A percentile compares a stretch with the other conserved stretches of the same genome.
Conservation (phyloP, 306 rosid genomes). For the Prunus kanzakura region DNA sequence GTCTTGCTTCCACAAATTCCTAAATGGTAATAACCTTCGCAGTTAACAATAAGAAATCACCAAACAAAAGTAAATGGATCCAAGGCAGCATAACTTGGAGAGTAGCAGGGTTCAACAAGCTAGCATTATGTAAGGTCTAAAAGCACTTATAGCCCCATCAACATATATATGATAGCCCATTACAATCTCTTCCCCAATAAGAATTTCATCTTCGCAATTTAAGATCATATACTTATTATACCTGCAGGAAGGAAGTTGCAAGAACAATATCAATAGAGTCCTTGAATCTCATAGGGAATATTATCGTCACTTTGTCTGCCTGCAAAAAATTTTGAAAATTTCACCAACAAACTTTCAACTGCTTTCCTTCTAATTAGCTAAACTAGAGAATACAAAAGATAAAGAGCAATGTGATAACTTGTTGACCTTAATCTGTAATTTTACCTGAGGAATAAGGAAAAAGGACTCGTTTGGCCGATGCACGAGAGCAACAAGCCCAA, state of each 20-base stretch:
- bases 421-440: neutral
- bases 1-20: constrained; percentile 99
- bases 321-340: constrained; percentile 30
- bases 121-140: neutral
- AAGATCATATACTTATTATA: constrained; percentile 23
- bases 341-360: constrained; percentile 16
- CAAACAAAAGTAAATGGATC: constrained; percentile 13
- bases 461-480: constrained; percentile 88
- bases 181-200: neutral
- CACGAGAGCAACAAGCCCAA: constrained; percentile 71
- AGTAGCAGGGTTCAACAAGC: neutral
- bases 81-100: neutral
- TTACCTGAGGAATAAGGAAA: constrained; percentile 80
- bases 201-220: neutral
- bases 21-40: constrained; percentile 34
- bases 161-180: neutral
- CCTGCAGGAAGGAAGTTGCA: constrained; percentile 97
- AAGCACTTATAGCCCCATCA: neutral
- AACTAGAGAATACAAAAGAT: neutral
- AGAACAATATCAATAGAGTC: constrained; percentile 85
- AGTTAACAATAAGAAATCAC: constrained; percentile 29
- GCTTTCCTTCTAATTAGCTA: neutral
- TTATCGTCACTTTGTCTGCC: constrained; percentile 89
- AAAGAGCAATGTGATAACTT: neutral
- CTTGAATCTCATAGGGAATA: constrained; percentile 93